Evolutionary conservation across 78 protist species (phyloP), one percentile per base, ranked within the genome.

Genomic region (Pelomyxa schiedti): DNA sequence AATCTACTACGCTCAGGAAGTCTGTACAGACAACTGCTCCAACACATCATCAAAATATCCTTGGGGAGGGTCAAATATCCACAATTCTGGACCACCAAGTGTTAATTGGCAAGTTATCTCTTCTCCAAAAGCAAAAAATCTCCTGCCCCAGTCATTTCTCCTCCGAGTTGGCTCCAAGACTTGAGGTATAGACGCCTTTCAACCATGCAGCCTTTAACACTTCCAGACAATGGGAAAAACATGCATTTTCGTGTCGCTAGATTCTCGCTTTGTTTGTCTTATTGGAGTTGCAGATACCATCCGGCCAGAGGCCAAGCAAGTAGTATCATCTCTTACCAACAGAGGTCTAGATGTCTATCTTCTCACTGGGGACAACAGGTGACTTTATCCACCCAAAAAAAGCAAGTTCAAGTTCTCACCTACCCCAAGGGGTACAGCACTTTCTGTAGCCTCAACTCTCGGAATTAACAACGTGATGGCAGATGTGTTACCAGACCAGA

Each of bases 321-420:
- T 76, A 24, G 67, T 94, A 39, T 7, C 32, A 0, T 30, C 3
- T 6, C 86, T 95, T 28, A 64, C 72, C 26, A 29, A 6, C 39
- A 0, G 41, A 29, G 90, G 86, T 35, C 43, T 79, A 3, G 38
- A 38, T 37, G 81, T 84, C 37, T 79, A 79, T 81, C 86, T 95
- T 89, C 71, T 92, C 26, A 88, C 97, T 22, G 98, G 98, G 41
- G 98, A 95, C 66, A 86, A 90, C 70, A 35, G 32, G 22, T 0
- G 71, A 42, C n/a, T n/a, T n/a, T n/a, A n/a, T n/a, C n/a, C n/a
- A n/a, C n/a, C n/a, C n/a, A n/a, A n/a, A n/a, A n/a, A n/a, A n/a
- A n/a, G n/a, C n/a, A n/a, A n/a, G n/a, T n/a, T n/a, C 70, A 22
- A 30, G 87, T 3, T 92, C 88, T 6, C 26, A 3, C 30, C 16